phyloP scores from a whole-genome alignment of 441 rosid genomes.

The Codiaeum variegatum region DNA sequence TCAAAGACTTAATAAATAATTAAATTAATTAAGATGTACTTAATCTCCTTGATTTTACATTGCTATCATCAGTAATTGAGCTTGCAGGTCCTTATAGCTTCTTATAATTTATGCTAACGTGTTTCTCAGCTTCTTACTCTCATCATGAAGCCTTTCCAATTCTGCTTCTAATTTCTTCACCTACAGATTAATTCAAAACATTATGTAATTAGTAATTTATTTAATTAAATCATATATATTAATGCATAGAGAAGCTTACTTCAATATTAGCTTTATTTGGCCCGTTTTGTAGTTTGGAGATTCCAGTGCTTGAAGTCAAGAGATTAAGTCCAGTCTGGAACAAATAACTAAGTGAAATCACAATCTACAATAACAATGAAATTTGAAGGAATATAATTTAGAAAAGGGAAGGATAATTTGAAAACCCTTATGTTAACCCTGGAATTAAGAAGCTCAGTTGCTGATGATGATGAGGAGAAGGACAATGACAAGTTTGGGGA shows the following conservation, averaged over 20 bases:
- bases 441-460: constrained; percentile 26
- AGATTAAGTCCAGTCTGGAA: constrained; percentile 55
- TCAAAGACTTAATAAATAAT: no score
- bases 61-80: constrained; percentile 52
- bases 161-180: constrained; percentile 37
- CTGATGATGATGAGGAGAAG: constrained; percentile 24
- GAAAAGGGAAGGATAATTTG: neutral
- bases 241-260: constrained; percentile 34
- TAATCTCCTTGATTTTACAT: constrained; percentile 44
- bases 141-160: constrained; percentile 55
- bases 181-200: constrained; percentile 22
- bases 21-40: constrained; percentile 26
- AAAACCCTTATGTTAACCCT: constrained; percentile 50
- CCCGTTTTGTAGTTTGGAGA: constrained; percentile 24
- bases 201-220: neutral
- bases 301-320: constrained; percentile 37
- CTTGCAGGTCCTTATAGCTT: constrained; percentile 52
- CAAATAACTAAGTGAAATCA: constrained; percentile 10
- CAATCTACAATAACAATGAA: neutral
- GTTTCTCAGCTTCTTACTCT: constrained; percentile 55
- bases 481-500: no score
- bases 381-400: no score
- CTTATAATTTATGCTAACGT: constrained; percentile 50
- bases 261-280: constrained; percentile 31
- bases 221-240: neutral